Evolutionary conservation across 1,284 basidiomycete genomes (phyloP), one percentile per base, ranked within the genome.

Genomic region (Austroboletus novae-zelandiae): DNA sequence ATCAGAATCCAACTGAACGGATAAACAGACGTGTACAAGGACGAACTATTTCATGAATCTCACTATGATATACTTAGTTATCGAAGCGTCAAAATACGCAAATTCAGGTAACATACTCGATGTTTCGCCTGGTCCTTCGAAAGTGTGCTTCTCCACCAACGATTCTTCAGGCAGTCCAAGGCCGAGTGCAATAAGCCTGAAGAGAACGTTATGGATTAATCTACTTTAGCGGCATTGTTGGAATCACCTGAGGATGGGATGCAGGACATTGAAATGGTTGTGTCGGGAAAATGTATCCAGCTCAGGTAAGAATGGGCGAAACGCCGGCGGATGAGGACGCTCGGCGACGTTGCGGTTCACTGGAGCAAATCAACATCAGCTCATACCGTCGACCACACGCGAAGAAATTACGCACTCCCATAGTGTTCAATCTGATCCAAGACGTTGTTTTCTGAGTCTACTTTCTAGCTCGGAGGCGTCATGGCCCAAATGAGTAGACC

Each of bases 141-240:
- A 44, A 10, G 61, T 63, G 61, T 85, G 82, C 41, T 75, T 67
- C 14, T 80, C 67, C 4, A 76, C 74, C 31, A 84, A 68, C 6
- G 74, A 74, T 17, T 83, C 76, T 58, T 81, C 78, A 0, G 76
- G 79, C 14, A 85, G 72, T 58, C 82, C 82, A 32, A 85, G 69
- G 7, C 80, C 79, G 4, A 78, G 56, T 0, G 81, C 75, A 20
- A 84, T 62, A 2, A 83, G 66, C 57, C 78, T 81, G 34, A 17
- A 18, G 5, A 1, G 6, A 23, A 7, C 45, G 13, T 45, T 14
- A 39, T 4, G 9, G 18, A 32, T 3, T 2, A 5, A 30, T 39
- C 5, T 11, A 27, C 18, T 20, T 3, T 2, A 27, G 18, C 18
- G 13, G 20, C 4, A n/a, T 9, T 15, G 9, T 44, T 31, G 31